A percentile compares a stretch with the other conserved stretches of the same genome.
phyloP scores from a whole-genome alignment of 352 stramenopile genomes.

The Pelagophyceae sp. region DNA sequence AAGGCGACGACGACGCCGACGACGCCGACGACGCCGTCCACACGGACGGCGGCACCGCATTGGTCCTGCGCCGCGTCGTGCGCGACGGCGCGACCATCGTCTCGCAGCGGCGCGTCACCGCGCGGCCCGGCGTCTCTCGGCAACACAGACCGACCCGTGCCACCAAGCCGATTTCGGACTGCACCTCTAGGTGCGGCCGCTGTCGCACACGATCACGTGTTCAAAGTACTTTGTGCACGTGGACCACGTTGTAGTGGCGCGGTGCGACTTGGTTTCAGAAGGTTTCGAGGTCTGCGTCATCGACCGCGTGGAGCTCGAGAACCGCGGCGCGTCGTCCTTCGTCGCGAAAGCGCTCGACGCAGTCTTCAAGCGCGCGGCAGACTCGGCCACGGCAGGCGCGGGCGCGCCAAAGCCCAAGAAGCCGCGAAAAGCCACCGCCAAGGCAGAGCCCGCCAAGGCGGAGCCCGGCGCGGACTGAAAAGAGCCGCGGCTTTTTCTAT shows the following conservation, averaged over 20 bases:
- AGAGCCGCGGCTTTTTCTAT: no score
- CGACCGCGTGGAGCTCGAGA: not conserved
- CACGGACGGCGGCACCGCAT: not conserved
- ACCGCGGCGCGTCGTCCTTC: not conserved
- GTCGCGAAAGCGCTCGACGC: constrained; percentile 2
- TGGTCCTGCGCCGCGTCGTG: no score
- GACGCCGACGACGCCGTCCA: not conserved
- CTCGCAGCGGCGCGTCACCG: not conserved
- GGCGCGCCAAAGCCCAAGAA: not conserved
- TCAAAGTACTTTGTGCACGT: not conserved
- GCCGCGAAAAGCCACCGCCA: not conserved
- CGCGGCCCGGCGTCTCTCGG: no score
- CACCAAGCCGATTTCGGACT: no score
- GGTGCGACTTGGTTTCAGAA: not conserved
- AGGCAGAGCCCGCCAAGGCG: no score
- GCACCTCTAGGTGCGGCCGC: no score
- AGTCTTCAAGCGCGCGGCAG: not conserved
- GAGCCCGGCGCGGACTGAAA: no score
- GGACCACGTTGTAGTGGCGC: not conserved
- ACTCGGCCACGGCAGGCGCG: no score
- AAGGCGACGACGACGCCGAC: not conserved
- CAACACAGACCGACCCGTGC: not conserved
- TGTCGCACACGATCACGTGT: constrained; percentile 6
- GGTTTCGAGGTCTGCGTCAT: not conserved
- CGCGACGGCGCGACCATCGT: no score